Base-by-base conservation (phyloP, 2,329 filamentous ascomycete genomes). In the Magnaporthiopsis rhizophila region DNA sequence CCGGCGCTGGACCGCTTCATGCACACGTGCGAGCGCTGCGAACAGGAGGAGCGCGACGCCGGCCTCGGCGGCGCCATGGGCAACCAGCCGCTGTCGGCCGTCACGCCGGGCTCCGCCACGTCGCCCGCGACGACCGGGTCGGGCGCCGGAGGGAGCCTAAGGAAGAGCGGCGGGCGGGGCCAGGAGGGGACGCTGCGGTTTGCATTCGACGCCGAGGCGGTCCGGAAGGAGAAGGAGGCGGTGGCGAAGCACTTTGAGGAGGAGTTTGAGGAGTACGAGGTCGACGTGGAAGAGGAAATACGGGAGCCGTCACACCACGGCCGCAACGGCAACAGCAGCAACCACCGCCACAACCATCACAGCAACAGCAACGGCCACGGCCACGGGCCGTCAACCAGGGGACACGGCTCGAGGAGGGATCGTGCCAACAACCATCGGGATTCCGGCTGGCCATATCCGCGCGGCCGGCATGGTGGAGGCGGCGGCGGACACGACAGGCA, bases 161-260 rank as follows among this genome's bases (percentile, higher is more conserved):
- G 50, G 61, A 63, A 56, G 32, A 50, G 56, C 26, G 34, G 62
- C 21, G 56, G 21, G 56, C 67, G 79, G 80, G 72, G 63, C 76
- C 74, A 83, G 70, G 89, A 91, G 28, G 90, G 90, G 8, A 96
- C 94, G 0, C 86, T 96, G 68, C 86, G 95, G 8, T 98, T 97
- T 74, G 91, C 97, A 76, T 88, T 98, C 61, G 90, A 97, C 68
- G 86, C 88, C 0, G 88, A 89, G 64, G 84, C 89, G 62, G 92
- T 92, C 2, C 83, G 84, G 60, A 81, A 82, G 21, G 95, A 99
- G 76, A 85, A 86, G 69, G 81, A 83, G 15, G 81, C 83, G 15
- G 89, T 93, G 2, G 81, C 82, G 4, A 80, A 83, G 62, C 92
- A 88, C 74, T 91, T 89, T 72, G 85, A 84, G 58, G 84, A 89